Evolutionary conservation across 495 filamentous ascomycete genomes (phyloP).

Genomic region (Penicillium argentinense): DNA sequence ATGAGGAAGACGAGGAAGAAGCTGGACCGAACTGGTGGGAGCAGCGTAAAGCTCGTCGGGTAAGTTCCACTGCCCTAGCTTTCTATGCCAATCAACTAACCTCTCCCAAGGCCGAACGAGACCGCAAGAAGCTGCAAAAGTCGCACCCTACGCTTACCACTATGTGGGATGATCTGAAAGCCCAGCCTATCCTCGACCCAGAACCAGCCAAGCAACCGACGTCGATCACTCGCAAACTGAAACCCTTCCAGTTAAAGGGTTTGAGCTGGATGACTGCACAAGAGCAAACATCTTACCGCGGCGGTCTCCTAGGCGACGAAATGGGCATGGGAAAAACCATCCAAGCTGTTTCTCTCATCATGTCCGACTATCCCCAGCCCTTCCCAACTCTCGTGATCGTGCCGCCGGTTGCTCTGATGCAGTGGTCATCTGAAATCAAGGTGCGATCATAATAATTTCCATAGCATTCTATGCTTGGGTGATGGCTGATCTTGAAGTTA

Average conservation of each 20-base stretch:
- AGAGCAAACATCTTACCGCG: conserved; percentile 80
- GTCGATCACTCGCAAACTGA: conserved; percentile 76
- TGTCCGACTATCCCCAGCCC: conserved; percentile 89
- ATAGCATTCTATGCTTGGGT: neutral
- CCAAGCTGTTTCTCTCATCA: conserved; percentile 92
- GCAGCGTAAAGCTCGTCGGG: conserved; percentile 26
- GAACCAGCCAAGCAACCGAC: conserved; percentile 70
- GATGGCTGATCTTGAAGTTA: conserved; percentile 4
- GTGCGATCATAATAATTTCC: conserved; percentile 15
- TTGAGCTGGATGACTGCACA: conserved; percentile 91
- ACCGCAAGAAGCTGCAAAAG: conserved; percentile 65
- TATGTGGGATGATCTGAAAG: conserved; percentile 79
- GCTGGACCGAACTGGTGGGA: conserved; percentile 11
- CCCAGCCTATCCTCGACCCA: conserved; percentile 62
- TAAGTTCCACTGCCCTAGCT: too few species aligned
- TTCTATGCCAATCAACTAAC: too few species aligned
- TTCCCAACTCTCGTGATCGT: conserved; percentile 84
- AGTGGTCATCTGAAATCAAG: conserved; percentile 92
- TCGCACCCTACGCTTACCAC: conserved; percentile 74
- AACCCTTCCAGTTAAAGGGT: conserved; percentile 91
- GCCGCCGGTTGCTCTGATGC: conserved; percentile 93
- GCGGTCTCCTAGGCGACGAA: conserved; percentile 89
- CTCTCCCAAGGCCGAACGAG: too few species aligned
- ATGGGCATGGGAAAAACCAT: conserved; percentile 99
- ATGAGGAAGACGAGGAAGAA: conserved; percentile 8